Evolutionary conservation across 371 early-diverging fungal species (phyloP).

Genomic region (Thermomucor indicae-seudaticae): DNA sequence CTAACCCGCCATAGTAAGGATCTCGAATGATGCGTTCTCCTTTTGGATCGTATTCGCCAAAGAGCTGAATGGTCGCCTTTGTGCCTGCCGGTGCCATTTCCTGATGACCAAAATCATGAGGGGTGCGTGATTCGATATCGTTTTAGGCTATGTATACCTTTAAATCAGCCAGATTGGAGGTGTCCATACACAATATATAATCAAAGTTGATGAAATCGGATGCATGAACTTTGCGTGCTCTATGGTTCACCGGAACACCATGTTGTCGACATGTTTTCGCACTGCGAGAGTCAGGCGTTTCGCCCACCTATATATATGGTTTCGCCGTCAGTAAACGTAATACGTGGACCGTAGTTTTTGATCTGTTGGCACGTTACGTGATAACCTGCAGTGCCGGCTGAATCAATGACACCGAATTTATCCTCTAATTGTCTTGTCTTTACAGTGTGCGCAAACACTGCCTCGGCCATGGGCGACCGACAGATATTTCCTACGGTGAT

Average conservation of each 20-base stretch:
- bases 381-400: conserved; percentile 84
- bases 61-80: conserved; percentile 50
- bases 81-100: conserved; percentile 20
- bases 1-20: conserved; percentile 87
- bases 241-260: conserved; percentile 79
- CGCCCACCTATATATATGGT: conserved; percentile 49
- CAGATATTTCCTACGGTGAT: conserved; percentile 75
- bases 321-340: neutral
- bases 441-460: conserved; percentile 80
- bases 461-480: conserved; percentile 89
- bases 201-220: conserved; percentile 74
- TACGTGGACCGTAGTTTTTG: neutral
- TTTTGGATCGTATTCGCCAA: conserved; percentile 85
- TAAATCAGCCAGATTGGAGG: conserved; percentile 70
- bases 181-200: conserved; percentile 87
- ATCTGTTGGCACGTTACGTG: conserved; percentile 47
- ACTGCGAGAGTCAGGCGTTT: conserved; percentile 71
- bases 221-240: conserved; percentile 62
- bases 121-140: neutral
- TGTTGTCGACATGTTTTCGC: conserved; percentile 66
- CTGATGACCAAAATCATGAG: conserved; percentile 9
- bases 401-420: conserved; percentile 72
- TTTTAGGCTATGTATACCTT: conserved; percentile 27
- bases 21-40: conserved; percentile 77
- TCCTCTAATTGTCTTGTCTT: conserved; percentile 50